A percentile compares a stretch with the other conserved stretches of the same genome.
Conservation (phyloP, 495 filamentous ascomycete genomes). For the Neurospora africana region DNA sequence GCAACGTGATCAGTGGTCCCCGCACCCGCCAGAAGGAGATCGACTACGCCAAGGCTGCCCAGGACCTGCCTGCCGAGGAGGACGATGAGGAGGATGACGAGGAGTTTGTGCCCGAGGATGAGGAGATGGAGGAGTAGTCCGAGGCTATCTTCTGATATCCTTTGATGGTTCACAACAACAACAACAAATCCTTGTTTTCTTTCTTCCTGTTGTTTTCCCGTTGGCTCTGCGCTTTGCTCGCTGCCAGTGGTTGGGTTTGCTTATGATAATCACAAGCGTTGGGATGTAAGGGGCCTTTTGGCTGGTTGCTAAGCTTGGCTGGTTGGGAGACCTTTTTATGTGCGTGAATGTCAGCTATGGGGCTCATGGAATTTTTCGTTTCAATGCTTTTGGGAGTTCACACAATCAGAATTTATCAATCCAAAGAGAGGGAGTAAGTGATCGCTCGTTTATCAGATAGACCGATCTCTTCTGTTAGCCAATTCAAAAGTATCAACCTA, state of each 20-base stretch:
- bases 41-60: slow-evolving; percentile 73
- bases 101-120: slow-evolving; percentile 33
- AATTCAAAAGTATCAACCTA: neutral
- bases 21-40: slow-evolving; percentile 81
- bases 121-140: slow-evolving; percentile 40
- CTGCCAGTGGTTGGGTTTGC: neutral
- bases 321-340: neutral
- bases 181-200: neutral
- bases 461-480: neutral
- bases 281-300: neutral
- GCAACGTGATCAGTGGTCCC: slow-evolving; percentile 74
- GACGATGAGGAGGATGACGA: slow-evolving; percentile 78
- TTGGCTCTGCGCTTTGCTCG: neutral
- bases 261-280: neutral
- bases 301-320: neutral
- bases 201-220: neutral
- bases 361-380: neutral
- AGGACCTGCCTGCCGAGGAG: slow-evolving; percentile 54
- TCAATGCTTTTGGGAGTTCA: neutral
- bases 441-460: neutral
- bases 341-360: neutral
- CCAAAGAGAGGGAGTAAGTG: neutral
- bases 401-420: neutral
- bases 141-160: neutral
- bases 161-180: neutral